Conservation (phyloP, 441 rosid species). For the Pelargonium australe region DNA sequence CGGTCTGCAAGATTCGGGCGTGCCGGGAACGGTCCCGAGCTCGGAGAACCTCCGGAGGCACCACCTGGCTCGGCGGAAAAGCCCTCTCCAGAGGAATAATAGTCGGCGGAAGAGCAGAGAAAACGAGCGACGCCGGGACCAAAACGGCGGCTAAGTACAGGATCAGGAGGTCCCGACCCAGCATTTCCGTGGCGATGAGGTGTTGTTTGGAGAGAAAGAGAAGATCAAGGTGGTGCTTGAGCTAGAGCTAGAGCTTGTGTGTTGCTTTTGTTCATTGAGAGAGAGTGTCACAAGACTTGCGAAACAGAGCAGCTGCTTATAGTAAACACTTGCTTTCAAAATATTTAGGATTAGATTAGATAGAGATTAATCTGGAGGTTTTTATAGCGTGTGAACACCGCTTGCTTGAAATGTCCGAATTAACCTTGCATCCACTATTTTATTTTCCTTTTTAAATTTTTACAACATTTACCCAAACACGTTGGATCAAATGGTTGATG, state of each 20-base stretch:
- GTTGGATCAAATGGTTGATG: too few species aligned
- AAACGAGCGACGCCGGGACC: slow-evolving; percentile 29
- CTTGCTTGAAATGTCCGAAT: background rate
- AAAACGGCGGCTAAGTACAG: slow-evolving; percentile 24
- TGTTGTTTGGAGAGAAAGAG: slow-evolving; percentile 12
- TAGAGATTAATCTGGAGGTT: background rate
- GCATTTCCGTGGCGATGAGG: slow-evolving; percentile 28
- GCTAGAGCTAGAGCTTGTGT: background rate
- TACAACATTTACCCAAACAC: too few species aligned
- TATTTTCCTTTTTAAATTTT: too few species aligned
- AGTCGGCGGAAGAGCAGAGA: slow-evolving; percentile 31
- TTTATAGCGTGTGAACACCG: background rate
- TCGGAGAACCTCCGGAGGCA: slow-evolving; percentile 44
- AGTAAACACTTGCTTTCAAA: background rate
- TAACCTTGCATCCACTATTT: background rate
- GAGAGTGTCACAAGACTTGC: slow-evolving; percentile 15
- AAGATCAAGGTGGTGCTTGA: slow-evolving; percentile 15
- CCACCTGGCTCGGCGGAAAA: slow-evolving; percentile 46
- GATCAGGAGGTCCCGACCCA: slow-evolving; percentile 20
- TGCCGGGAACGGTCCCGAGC: slow-evolving; percentile 69
- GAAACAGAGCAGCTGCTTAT: background rate
- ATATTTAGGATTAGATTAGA: background rate
- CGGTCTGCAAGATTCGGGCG: slow-evolving; percentile 55
- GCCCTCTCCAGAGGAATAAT: slow-evolving; percentile 56
- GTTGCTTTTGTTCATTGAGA: slow-evolving; percentile 36